Base-by-base conservation (phyloP, 2,329 filamentous ascomycete species). In the Scedosporium boydii region DNA sequence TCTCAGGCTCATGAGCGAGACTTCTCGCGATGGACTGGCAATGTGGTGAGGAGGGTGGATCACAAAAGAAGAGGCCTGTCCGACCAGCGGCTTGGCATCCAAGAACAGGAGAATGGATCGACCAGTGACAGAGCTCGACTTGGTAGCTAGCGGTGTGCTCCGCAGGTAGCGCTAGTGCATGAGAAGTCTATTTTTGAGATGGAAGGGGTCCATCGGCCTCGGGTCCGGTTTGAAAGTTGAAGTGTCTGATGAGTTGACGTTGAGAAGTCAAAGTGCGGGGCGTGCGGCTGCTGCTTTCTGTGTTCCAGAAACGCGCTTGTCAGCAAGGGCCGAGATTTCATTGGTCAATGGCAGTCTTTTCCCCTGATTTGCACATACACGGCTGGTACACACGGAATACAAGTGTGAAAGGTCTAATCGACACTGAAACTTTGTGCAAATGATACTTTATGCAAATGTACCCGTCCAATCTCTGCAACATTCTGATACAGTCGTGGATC, bases 251-350 rank as follows among this genome's bases (percentile, higher is more conserved):
- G 61, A 71, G 74, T 70, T 70, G 70, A 74, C 70, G 74, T 77
- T 76, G 76, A 27, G 74, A 76, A 69, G 71, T 71, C 16, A 73
- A 76, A 69, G 71, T 71, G 63, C 67, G 70, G 69, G 70, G 73
- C 72, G 71, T 72, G 70, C 71, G 69, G 72, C 70, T 68, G 69
- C 68, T 75, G 74, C 70, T 70, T 71, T 68, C 70, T 66, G 68
- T 72, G 74, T 75, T 76, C 75, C 73, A 75, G 71, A 72, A 68
- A 67, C 67, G 70, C 70, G 70, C 71, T 71, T 71, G 70, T 67
- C 66, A 62, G 66, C 63, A 58, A 59, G 62, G 60, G 67, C 65
- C 64, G 68, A 67, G 18, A 63, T 62, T 1, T 66, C 5, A 74
- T 74, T 74, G 73, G 70, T 58, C 62, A 58, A 62, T 64, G 63